These are phyloP conservation scores for Sequoiadendron giganteum DNA, from an alignment of 75 land plant species.

Conservation along the genomic window DNA sequence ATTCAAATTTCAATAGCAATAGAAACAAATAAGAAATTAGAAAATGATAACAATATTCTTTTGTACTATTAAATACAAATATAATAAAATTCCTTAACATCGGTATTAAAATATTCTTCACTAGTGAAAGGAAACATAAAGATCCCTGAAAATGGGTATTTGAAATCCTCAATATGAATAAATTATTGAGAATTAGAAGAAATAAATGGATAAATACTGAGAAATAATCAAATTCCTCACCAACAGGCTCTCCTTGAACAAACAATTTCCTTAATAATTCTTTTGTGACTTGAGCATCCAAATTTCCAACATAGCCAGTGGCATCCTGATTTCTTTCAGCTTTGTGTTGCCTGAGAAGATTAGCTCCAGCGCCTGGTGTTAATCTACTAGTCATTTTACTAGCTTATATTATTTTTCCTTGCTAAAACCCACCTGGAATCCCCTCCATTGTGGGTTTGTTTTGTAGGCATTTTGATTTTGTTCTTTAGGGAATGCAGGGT, in stretches of 20 bases:
- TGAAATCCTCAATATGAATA: not conserved
- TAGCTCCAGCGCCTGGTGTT: slow-evolving; percentile 98
- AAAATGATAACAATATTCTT: too few relatives aligned
- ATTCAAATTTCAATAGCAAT: too few relatives aligned
- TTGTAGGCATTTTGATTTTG: too few relatives aligned
- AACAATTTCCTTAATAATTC: slow-evolving; percentile 96
- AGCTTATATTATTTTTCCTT: not conserved
- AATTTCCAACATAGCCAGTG: slow-evolving; percentile 94
- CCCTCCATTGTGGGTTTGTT: too few relatives aligned
- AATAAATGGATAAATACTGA: not conserved
- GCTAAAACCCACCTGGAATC: not conserved
- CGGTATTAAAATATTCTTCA: not conserved
- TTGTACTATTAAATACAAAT: too few relatives aligned
- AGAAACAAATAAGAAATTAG: not conserved
- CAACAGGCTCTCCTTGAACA: slow-evolving; percentile 97
- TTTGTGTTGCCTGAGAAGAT: slow-evolving; percentile 93
- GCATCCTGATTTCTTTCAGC: slow-evolving; percentile 99
- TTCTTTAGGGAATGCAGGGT: too few relatives aligned
- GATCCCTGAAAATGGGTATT: not conserved
- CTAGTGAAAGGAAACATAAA: not conserved
- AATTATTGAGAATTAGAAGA: not conserved
- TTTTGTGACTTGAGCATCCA: slow-evolving; percentile 87
- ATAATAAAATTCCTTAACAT: not conserved
- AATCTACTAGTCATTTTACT: slow-evolving; percentile 82
- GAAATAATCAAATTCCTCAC: slow-evolving; percentile 28